These are phyloP conservation scores for Trametes maxima DNA, from an alignment of 768 basidiomycete species.

Conservation along the genomic window DNA sequence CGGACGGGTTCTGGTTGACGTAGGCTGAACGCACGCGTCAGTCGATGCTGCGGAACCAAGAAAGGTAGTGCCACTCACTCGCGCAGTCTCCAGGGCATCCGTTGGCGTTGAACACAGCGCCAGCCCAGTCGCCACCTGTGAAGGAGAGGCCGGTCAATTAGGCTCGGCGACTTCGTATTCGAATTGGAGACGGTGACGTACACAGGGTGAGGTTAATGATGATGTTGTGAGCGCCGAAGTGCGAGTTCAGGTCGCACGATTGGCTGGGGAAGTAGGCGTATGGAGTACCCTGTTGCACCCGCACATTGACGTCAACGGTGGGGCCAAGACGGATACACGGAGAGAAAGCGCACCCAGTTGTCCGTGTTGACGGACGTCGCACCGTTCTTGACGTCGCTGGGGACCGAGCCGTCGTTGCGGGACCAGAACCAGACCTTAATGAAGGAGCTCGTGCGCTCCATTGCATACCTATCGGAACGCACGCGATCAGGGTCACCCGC, in stretches of 20 bases:
- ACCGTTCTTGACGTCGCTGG: slow-evolving; percentile 47
- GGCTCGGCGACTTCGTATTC: neutral
- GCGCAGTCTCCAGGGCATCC: slow-evolving; percentile 55
- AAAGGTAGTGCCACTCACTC: slow-evolving; percentile 40
- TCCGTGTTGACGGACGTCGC: slow-evolving; percentile 47
- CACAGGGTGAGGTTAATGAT: slow-evolving; percentile 73
- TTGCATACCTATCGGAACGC: slow-evolving; percentile 41
- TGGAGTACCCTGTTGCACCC: slow-evolving; percentile 50
- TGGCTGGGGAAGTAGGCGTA: slow-evolving; percentile 61
- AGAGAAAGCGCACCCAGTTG: slow-evolving; percentile 48
- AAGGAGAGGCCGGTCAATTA: neutral
- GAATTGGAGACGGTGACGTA: slow-evolving; percentile 10
- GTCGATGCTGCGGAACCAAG: neutral
- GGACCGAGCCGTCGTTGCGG: slow-evolving; percentile 43
- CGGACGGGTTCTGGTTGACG: slow-evolving; percentile 67
- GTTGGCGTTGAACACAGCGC: slow-evolving; percentile 44
- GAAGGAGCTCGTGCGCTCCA: slow-evolving; percentile 56
- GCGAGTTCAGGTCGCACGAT: slow-evolving; percentile 53
- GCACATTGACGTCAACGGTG: neutral
- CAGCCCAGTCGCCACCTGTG: slow-evolving; percentile 56
- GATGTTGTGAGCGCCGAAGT: slow-evolving; percentile 60
- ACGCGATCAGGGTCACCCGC: neutral
- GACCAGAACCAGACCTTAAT: slow-evolving; percentile 79
- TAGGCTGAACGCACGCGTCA: slow-evolving; percentile 44
- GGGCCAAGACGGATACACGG: neutral